Conservation (phyloP, 2,329 filamentous ascomycete species). For the Botrytis tulipae region DNA sequence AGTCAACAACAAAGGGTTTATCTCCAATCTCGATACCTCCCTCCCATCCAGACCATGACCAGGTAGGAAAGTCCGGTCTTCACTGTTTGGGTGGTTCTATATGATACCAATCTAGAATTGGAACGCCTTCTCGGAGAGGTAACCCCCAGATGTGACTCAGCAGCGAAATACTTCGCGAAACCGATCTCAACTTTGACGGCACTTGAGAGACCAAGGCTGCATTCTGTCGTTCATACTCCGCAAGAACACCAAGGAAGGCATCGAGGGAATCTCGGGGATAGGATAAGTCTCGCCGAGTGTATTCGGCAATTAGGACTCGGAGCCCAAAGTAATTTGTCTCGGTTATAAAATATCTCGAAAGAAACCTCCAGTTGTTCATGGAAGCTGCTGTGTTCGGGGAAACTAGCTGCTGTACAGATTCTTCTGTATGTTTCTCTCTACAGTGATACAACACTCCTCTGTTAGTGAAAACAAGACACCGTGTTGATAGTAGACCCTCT, state of each 20-base stretch:
- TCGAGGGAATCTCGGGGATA: background rate
- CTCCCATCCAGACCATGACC: background rate
- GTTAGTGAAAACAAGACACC: background rate
- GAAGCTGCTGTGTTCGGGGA: background rate
- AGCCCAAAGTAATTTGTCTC: background rate
- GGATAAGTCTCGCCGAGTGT: background rate
- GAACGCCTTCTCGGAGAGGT: fast-evolving
- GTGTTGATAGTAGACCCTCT: background rate
- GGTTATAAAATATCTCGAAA: background rate
- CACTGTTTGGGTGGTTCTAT: background rate
- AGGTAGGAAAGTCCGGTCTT: background rate
- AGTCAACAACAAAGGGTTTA: no score
- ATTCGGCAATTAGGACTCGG: background rate
- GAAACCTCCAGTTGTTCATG: background rate
- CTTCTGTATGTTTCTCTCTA: background rate
- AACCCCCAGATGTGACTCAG: background rate
- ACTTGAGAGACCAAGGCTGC: background rate
- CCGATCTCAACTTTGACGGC: background rate
- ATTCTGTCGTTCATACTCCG: background rate
- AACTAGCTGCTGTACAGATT: background rate
- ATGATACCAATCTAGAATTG: background rate
- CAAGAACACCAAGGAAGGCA: background rate
- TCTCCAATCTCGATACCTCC: background rate
- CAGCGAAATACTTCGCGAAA: background rate
- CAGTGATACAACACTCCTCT: background rate